Evolutionary conservation across 2,329 filamentous ascomycete species (phyloP), one percentile per base, ranked within the genome.

Genomic region (Exophiala dermatitidis): DNA sequence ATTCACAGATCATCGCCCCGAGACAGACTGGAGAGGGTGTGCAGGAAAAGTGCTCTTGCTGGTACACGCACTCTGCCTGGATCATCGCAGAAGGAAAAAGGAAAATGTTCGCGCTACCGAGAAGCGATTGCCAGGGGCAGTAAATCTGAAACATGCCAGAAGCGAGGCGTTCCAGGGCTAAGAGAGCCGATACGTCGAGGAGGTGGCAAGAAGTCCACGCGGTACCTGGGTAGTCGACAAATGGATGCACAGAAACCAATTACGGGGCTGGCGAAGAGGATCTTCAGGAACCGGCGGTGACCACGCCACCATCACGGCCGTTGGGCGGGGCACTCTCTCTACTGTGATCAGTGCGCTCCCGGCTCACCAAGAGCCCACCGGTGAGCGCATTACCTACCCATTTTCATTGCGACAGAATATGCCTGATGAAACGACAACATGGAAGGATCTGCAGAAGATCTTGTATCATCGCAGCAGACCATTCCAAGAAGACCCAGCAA

Each of bases 121-220:
- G 38, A 5, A 10, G 38, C 38, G 7, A 26, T 9, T 26, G 7
- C 10, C 42, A 53, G 54, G 50, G 41, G 54, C 28, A 9, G 19
- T 41, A 26, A 40, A 45, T 28, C 46, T 53, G 54, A 56, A 53
- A 56, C 54, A 50, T 37, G 48, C 47, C 43, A 53, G 19, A 26
- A 4, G 38, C 38, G 12, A 41, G 38, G 28, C 38, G 26, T 26
- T 26, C 12, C n/a, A 28, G 38, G 4, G 26, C 4, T 4, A 28
- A 26, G 12, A 28, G 12, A 26, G 6, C 19, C 19, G 19, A 26
- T 4, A 5, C n/a, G 38, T 50, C 42, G 38, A 44, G 48, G 38
- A 30, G 48, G 48, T 50, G 48, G 48, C 48, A 42, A 34, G 34
- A 9, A 41, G 30, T 32, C 29, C 38, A 44, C 26, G 37, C 38